phyloP scores from a whole-genome alignment of 2,329 filamentous ascomycete species.

The Daldinia sp. region DNA sequence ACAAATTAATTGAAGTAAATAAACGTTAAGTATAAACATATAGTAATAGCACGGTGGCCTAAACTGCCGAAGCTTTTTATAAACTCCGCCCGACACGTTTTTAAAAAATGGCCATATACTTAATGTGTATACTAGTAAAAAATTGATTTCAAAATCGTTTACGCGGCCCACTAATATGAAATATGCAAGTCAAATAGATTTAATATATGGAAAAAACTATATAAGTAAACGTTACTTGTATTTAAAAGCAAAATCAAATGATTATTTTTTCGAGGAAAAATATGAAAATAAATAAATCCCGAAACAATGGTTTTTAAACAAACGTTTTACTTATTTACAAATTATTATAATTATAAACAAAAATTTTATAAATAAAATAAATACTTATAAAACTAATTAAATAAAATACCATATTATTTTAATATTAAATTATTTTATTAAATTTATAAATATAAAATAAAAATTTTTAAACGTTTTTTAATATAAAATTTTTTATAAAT shows the following conservation, averaged over 20 bases:
- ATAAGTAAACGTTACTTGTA: neutral
- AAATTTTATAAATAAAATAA: too few relatives aligned
- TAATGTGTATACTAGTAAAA: neutral
- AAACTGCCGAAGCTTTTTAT: neutral
- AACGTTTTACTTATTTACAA: conserved; percentile 3
- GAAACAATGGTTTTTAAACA: neutral
- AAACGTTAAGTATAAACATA: neutral
- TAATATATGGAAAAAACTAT: too few relatives aligned
- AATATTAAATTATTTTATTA: too few relatives aligned
- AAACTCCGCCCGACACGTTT: neutral
- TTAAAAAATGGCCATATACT: neutral
- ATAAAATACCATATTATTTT: too few relatives aligned
- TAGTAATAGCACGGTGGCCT: neutral
- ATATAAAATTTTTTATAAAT: too few relatives aligned
- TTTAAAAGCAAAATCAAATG: conserved; percentile 14
- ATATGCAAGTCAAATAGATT: too few relatives aligned
- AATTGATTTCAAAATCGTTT: neutral
- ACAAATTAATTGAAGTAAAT: conserved; percentile 1
- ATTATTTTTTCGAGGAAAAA: conserved; percentile 24
- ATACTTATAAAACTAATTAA: too few relatives aligned
- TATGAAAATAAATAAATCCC: conserved; percentile 15
- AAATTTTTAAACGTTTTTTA: too few relatives aligned
- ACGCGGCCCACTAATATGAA: neutral
- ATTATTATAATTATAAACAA: too few relatives aligned
- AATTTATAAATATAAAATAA: too few relatives aligned